Evolutionary conservation across 164 flowering plant species (phyloP).

Genomic region (Dillenia turbinata): DNA sequence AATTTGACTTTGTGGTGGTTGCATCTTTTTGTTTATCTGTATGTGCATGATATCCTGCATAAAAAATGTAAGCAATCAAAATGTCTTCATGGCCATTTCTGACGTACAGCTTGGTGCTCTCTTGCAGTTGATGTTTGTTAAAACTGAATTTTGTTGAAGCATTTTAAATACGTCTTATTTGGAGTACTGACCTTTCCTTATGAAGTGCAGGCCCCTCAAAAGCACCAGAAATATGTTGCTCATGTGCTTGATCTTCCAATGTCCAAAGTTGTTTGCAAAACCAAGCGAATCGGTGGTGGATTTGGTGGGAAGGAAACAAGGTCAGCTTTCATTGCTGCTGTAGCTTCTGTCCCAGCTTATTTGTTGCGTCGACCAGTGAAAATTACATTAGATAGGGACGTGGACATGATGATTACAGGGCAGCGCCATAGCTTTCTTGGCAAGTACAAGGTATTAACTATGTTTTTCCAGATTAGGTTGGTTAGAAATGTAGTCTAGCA

Average conservation of each 20-base stretch:
- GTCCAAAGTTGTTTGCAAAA: slow-evolving; percentile 98
- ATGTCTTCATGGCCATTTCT: too few relatives aligned
- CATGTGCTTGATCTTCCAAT: slow-evolving; percentile 87
- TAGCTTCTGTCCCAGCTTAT: slow-evolving; percentile 82
- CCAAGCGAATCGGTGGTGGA: slow-evolving; percentile 96
- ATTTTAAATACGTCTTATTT: too few relatives aligned
- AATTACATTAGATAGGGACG: slow-evolving; percentile 81
- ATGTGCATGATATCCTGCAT: not conserved
- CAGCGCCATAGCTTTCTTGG: slow-evolving; percentile 99
- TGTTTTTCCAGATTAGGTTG: not conserved
- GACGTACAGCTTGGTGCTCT: not conserved
- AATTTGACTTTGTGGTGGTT: not conserved
- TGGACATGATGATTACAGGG: slow-evolving; percentile 93
- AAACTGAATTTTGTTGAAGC: too few relatives aligned
- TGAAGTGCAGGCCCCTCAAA: slow-evolving; percentile 73
- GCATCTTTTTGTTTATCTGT: not conserved
- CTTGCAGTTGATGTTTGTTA: not conserved
- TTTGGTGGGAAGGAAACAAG: slow-evolving; percentile 99
- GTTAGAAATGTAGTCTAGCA: too few relatives aligned
- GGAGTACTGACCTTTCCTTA: not conserved
- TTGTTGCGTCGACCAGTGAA: slow-evolving; percentile 82
- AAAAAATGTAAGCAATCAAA: not conserved
- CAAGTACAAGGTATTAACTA: slow-evolving; percentile 79
- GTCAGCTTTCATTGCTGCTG: slow-evolving; percentile 79
- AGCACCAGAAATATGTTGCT: slow-evolving; percentile 87